Conservation (phyloP, 2,329 filamentous ascomycete species). For the Phyllosticta citriasiana region DNA sequence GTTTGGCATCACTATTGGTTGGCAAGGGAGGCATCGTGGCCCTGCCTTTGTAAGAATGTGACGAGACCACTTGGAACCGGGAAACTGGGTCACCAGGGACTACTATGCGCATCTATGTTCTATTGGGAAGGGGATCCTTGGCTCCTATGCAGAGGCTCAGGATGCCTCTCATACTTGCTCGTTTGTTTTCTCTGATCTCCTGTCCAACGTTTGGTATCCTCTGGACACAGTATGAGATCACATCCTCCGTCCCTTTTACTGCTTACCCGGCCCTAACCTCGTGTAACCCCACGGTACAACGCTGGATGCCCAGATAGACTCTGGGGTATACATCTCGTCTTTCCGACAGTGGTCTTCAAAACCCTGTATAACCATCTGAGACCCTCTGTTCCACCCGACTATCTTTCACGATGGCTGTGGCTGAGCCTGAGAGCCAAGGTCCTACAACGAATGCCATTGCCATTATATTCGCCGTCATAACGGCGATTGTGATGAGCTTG, state of each 20-base stretch:
- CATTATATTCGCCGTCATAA: constrained; percentile 30
- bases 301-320: background rate
- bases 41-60: background rate
- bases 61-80: background rate
- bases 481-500: constrained; percentile 27
- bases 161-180: background rate
- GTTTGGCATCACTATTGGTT: background rate
- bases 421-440: background rate
- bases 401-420: constrained; percentile 5
- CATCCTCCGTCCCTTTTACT: background rate
- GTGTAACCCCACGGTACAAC: background rate
- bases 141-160: background rate
- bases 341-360: background rate
- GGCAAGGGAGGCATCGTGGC: background rate
- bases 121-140: background rate
- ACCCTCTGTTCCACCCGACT: background rate
- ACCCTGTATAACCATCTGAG: background rate
- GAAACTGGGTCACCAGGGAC: background rate
- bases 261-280: background rate
- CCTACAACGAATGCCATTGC: constrained; percentile 22
- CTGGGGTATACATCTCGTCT: background rate
- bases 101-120: background rate
- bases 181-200: background rate
- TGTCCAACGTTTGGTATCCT: background rate
- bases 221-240: background rate